Conservation (phyloP, 108 stramenopile species). For the Nitzschia palea region DNA sequence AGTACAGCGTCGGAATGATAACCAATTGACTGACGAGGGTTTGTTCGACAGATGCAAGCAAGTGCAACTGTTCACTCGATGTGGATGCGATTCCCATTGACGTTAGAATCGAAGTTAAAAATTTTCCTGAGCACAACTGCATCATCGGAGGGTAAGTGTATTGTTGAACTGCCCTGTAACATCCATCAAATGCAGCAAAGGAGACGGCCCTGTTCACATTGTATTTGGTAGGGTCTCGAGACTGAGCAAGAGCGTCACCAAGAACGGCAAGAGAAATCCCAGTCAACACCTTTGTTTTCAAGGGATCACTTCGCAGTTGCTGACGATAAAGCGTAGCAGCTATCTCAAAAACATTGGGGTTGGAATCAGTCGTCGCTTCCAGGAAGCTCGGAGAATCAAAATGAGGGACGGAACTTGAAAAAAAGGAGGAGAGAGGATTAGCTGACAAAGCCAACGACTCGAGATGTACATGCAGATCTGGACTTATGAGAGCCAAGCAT, state of each 20-base stretch:
- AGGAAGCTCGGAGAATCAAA: not conserved
- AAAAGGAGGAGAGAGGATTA: not conserved
- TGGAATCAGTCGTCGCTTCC: not conserved
- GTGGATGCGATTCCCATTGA: not conserved
- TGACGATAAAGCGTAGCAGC: not conserved
- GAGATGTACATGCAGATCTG: not conserved
- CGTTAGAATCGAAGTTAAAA: not conserved
- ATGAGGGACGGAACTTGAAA: not conserved
- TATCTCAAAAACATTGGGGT: not conserved
- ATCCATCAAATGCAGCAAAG: slow-evolving; percentile 55
- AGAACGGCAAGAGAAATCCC: slow-evolving; percentile 36
- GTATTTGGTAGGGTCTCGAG: slow-evolving; percentile 29
- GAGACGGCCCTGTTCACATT: slow-evolving; percentile 39
- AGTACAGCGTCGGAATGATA: slow-evolving; percentile 29
- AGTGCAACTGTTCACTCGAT: not conserved
- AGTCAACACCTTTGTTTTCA: slow-evolving; percentile 38
- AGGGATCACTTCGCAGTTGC: slow-evolving; percentile 10
- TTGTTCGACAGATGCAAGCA: slow-evolving; percentile 51
- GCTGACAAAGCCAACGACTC: not conserved
- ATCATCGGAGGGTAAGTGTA: slow-evolving; percentile 37
- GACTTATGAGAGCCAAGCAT: not conserved
- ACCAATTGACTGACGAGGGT: slow-evolving; percentile 51
- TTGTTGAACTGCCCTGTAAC: slow-evolving; percentile 50
- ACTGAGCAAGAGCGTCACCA: slow-evolving; percentile 41
- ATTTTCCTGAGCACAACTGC: slow-evolving; percentile 26